Conservation (phyloP, 2,329 filamentous ascomycete genomes). For the Sclerotinia sclerotiorum region DNA sequence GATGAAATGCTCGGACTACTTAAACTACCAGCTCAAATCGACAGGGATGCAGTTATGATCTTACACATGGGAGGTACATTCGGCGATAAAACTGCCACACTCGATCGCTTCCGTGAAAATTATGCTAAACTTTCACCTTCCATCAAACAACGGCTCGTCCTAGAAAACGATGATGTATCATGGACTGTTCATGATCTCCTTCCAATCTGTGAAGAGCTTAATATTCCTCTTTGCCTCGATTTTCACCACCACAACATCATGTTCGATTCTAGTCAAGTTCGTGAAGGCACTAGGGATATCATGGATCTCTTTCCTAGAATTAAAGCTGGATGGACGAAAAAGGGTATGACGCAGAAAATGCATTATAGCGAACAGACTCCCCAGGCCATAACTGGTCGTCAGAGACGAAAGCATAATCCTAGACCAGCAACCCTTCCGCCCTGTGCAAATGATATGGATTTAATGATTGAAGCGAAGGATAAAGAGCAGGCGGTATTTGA, state of each 20-base stretch:
- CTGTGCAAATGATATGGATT: slow-evolving; percentile 78
- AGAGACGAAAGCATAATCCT: slow-evolving; percentile 81
- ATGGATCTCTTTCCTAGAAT: slow-evolving; percentile 74
- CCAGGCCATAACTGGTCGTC: slow-evolving; percentile 72
- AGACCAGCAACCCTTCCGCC: slow-evolving; percentile 79
- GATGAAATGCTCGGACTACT: slow-evolving; percentile 79
- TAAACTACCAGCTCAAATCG: slow-evolving; percentile 70
- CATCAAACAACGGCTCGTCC: slow-evolving; percentile 77
- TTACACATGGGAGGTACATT: slow-evolving; percentile 90
- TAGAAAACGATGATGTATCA: slow-evolving; percentile 92
- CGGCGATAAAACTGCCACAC: slow-evolving; percentile 62
- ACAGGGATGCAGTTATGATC: slow-evolving; percentile 91
- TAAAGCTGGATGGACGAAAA: slow-evolving; percentile 77
- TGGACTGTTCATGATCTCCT: slow-evolving; percentile 92
- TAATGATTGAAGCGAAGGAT: slow-evolving; percentile 99
- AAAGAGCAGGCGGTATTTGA: slow-evolving; percentile 97
- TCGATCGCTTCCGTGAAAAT: slow-evolving; percentile 56
- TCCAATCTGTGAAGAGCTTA: slow-evolving; percentile 87
- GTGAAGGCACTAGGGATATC: slow-evolving; percentile 84
- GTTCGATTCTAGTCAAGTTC: slow-evolving; percentile 69
- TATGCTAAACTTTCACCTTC: slow-evolving; percentile 59
- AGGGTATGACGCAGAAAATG: slow-evolving; percentile 90
- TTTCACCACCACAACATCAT: slow-evolving; percentile 96
- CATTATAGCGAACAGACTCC: slow-evolving; percentile 85
- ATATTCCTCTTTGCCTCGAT: slow-evolving; percentile 89